These are phyloP conservation scores for Bimuria novae-zelandiae DNA, from an alignment of 2,329 filamentous ascomycete genomes.

Conservation along the genomic window DNA sequence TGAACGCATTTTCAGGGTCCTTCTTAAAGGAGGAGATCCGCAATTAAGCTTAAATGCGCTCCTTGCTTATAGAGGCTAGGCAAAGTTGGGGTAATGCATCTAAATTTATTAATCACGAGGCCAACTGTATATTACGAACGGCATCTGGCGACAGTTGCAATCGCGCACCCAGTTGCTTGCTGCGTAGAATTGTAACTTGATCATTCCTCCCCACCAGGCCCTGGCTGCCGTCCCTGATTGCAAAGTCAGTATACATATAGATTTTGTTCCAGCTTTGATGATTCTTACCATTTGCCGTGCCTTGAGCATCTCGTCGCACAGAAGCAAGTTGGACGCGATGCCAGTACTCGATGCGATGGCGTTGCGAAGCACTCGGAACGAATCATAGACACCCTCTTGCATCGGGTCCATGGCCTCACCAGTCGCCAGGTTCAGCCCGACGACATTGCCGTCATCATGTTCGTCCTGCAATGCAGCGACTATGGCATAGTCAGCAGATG, in stretches of 20 bases:
- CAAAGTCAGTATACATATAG: constrained; percentile 6
- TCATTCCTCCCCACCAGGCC: constrained; percentile 33
- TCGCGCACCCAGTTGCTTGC: constrained; percentile 6
- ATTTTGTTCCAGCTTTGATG: neutral
- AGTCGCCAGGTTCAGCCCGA: constrained; percentile 83
- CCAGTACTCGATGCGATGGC: constrained; percentile 91
- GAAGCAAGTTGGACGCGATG: constrained; percentile 90
- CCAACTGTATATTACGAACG: constrained; percentile 16
- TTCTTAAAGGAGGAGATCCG: neutral
- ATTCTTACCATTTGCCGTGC: constrained; percentile 82
- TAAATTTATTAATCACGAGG: constrained; percentile 19
- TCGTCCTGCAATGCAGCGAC: constrained; percentile 89
- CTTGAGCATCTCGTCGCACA: constrained; percentile 97
- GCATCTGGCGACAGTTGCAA: constrained; percentile 1
- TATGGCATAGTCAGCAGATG: constrained; percentile 44
- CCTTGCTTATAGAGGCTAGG: constrained; percentile 14
- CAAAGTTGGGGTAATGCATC: constrained; percentile 9
- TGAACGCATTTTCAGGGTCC: neutral
- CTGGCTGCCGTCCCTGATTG: constrained; percentile 36
- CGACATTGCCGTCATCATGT: constrained; percentile 78
- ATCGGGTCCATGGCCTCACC: constrained; percentile 95
- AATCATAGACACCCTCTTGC: constrained; percentile 91
- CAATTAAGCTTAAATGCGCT: constrained; percentile 21
- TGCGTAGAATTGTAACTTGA: constrained; percentile 9
- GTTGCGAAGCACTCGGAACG: constrained; percentile 92